Evolutionary conservation across 352 stramenopile genomes (phyloP).

Genomic region (Blastocystis sp.): DNA sequence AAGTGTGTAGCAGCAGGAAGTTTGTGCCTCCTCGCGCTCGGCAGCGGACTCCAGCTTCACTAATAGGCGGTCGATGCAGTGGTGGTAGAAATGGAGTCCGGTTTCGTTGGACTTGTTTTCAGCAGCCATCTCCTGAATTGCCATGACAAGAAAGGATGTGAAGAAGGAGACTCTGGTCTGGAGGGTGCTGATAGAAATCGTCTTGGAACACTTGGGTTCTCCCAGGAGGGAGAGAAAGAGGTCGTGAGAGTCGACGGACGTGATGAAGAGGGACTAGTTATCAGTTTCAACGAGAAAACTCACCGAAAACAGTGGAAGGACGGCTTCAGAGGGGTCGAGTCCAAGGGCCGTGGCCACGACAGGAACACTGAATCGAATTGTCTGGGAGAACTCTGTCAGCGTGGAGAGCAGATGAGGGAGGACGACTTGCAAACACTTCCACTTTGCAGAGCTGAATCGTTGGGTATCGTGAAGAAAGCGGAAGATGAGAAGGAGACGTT

Average conservation of each 20-base stretch:
- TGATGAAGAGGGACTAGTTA: background rate
- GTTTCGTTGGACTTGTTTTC: background rate
- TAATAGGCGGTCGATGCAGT: background rate
- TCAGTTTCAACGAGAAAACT: background rate
- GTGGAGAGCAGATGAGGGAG: background rate
- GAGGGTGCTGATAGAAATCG: background rate
- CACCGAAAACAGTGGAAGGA: background rate
- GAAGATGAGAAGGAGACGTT: constrained; percentile 10
- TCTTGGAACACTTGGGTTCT: background rate
- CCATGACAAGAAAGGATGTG: background rate
- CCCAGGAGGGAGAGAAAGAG: background rate
- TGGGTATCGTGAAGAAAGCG: background rate
- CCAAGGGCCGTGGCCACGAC: background rate
- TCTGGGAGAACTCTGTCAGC: background rate
- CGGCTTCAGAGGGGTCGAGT: background rate
- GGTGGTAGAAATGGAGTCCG: background rate
- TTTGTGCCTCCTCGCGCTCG: no score
- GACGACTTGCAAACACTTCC: background rate
- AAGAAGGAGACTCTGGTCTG: background rate
- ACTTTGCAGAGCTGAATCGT: background rate
- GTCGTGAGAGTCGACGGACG: background rate
- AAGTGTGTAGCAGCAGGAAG: background rate
- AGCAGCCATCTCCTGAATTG: background rate
- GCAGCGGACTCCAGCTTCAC: background rate
- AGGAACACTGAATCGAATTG: background rate